A percentile compares a stretch with the other conserved stretches of the same genome.
Conservation (phyloP, 441 rosid genomes). For the California macrophylla region DNA sequence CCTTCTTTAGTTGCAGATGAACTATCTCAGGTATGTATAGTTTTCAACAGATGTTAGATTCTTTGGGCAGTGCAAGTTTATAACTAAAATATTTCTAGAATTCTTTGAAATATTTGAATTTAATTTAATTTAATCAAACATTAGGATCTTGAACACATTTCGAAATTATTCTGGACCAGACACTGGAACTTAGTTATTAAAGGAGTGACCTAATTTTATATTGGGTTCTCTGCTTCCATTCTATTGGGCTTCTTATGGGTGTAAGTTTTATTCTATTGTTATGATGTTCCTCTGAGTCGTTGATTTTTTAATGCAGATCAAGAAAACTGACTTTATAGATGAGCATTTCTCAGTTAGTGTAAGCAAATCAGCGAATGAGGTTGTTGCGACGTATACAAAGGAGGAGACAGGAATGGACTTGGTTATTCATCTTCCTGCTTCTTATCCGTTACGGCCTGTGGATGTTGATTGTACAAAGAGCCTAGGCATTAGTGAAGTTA, state of each 20-base stretch:
- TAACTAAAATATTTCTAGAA: neutral
- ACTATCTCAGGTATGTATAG: constrained; percentile 65
- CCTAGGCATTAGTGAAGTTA: constrained; percentile 80
- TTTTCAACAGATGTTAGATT: constrained; percentile 11
- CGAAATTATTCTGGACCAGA: neutral
- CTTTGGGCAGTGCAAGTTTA: constrained; percentile 1
- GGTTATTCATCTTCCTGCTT: constrained; percentile 76
- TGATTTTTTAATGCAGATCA: constrained; percentile 54
- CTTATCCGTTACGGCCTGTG: constrained; percentile 76
- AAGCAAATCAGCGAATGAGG: constrained; percentile 90
- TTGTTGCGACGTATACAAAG: constrained; percentile 86
- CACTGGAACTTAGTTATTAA: neutral
- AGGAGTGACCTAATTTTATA: neutral
- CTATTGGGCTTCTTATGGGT: neutral
- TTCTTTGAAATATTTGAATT: neutral
- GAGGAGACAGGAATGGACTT: constrained; percentile 96
- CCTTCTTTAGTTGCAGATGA: constrained; percentile 70
- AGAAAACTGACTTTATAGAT: constrained; percentile 68
- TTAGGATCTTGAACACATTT: neutral
- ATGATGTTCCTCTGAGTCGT: constrained; percentile 8
- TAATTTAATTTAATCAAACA: neutral
- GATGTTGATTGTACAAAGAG: constrained; percentile 83
- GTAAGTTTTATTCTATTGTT: neutral
- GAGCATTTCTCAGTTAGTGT: constrained; percentile 75
- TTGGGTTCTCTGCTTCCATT: neutral